Percentiles rank a stretch among this genome's conserved stretches.
Evolutionary conservation across 495 filamentous ascomycete genomes (phyloP).

Genomic region (Bathelium albidoporum): DNA sequence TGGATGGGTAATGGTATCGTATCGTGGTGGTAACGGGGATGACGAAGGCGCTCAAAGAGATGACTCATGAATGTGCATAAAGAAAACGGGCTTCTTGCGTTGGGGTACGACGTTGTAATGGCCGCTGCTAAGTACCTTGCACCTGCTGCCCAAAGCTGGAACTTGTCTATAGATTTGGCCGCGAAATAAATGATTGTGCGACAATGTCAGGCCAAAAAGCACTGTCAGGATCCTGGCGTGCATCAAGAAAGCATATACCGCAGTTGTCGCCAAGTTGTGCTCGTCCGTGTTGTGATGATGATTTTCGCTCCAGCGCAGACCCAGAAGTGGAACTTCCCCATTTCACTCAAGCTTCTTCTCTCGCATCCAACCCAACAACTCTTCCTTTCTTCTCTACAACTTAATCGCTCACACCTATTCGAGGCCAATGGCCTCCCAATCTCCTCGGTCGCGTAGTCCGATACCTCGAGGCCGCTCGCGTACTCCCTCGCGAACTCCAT

Average conservation of each 20-base stretch:
- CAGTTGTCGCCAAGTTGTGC: too few species aligned
- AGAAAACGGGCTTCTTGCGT: neutral
- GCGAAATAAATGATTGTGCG: neutral
- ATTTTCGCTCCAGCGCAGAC: too few species aligned
- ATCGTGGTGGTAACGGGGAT: neutral
- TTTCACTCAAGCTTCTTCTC: too few species aligned
- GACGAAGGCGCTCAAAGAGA: neutral
- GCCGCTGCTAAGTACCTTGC: neutral
- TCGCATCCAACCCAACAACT: too few species aligned
- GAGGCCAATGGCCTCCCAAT: neutral
- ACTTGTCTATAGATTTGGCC: slow-evolving; percentile 4
- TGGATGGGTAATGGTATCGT: too few species aligned
- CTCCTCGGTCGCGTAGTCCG: neutral
- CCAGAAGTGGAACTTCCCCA: too few species aligned
- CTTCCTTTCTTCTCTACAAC: neutral
- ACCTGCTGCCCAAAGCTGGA: neutral
- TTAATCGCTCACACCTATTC: neutral
- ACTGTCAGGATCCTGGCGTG: too few species aligned
- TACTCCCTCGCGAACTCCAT: slow-evolving; percentile 6
- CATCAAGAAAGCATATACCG: too few species aligned
- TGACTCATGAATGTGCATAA: slow-evolving; percentile 4
- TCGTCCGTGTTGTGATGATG: too few species aligned
- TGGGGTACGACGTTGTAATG: neutral
- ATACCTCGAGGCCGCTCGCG: slow-evolving; percentile 6
- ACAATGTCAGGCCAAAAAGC: too few species aligned